Percentiles rank a stretch among this genome's conserved stretches.
These are phyloP conservation scores for Dentiscutata heterogama DNA, from an alignment of 371 early-diverging fungal species.

Conservation along the genomic window DNA sequence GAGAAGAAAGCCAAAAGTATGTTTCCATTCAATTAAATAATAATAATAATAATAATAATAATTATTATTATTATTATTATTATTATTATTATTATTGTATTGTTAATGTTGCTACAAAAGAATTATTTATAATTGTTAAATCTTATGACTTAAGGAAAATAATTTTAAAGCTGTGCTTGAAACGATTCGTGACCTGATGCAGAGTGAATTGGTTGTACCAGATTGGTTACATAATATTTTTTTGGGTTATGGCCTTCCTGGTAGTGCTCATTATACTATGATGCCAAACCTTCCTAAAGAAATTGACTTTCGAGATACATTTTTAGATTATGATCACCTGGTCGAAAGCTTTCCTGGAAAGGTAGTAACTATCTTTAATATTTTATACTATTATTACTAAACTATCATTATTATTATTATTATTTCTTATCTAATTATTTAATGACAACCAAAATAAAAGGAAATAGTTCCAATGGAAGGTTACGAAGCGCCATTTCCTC, in stretches of 20 bases:
- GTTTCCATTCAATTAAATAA: neutral
- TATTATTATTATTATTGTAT: neutral
- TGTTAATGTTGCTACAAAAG: neutral
- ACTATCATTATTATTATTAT: neutral
- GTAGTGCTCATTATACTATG: constrained; percentile 73
- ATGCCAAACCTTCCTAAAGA: constrained; percentile 62
- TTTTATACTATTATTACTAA: constrained; percentile 10
- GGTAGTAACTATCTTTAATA: constrained; percentile 29
- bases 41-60: too few relatives aligned
- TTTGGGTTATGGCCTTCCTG: constrained; percentile 95
- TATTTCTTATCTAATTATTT: neutral
- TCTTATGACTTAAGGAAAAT: constrained; percentile 67
- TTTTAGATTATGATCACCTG: constrained; percentile 84
- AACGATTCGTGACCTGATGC: constrained; percentile 88
- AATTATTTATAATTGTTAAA: neutral
- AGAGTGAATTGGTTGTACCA: constrained; percentile 82
- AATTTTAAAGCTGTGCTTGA: constrained; percentile 93
- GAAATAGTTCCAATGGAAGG: constrained; percentile 52
- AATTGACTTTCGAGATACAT: constrained; percentile 89
- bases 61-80: neutral
- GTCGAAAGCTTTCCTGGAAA: constrained; percentile 71
- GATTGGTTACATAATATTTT: constrained; percentile 91
- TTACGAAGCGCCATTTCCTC: constrained; percentile 51
- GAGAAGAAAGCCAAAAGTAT: constrained; percentile 78
- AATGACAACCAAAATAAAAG: neutral